Percentiles rank a stretch among this genome's conserved stretches.
Conservation (phyloP, 305 asterid species). For the Stenogyne calaminthoides region DNA sequence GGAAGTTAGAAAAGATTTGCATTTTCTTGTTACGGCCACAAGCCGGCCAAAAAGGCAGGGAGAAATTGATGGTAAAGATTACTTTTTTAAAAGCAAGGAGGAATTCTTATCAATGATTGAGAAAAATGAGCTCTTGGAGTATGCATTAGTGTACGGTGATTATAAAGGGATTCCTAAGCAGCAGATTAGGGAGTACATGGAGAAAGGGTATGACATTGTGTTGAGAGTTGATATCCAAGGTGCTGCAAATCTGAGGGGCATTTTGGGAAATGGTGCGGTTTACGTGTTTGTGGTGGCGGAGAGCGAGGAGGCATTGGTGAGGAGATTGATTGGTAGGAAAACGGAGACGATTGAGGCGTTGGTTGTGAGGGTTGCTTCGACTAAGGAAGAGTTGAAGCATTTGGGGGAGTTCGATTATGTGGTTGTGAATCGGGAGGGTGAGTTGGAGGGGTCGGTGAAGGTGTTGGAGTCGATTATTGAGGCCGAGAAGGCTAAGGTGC, state of each 20-base stretch:
- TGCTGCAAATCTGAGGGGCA: slow-evolving; percentile 68
- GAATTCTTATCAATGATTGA: slow-evolving; percentile 74
- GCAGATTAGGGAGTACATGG: slow-evolving; percentile 83
- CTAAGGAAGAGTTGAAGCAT: slow-evolving; percentile 86
- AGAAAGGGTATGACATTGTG: slow-evolving; percentile 80
- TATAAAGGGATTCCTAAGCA: slow-evolving; percentile 85
- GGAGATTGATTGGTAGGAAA: slow-evolving; percentile 84
- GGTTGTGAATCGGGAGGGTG: slow-evolving; percentile 85
- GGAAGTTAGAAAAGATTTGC: slow-evolving; percentile 69
- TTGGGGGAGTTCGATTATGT: slow-evolving; percentile 84
- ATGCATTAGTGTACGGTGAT: slow-evolving; percentile 93
- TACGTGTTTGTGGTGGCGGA: slow-evolving; percentile 86
- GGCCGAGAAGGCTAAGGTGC: slow-evolving; percentile 93
- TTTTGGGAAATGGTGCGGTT: slow-evolving; percentile 62
- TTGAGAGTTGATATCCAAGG: slow-evolving; percentile 98
- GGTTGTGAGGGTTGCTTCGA: slow-evolving; percentile 78
- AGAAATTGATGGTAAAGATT: slow-evolving; percentile 78
- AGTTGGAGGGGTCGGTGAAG: slow-evolving; percentile 74
- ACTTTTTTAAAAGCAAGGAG: slow-evolving; percentile 67
- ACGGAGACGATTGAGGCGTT: slow-evolving; percentile 72
- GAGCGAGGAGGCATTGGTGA: slow-evolving; percentile 95
- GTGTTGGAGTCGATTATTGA: slow-evolving; percentile 79
- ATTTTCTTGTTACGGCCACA: slow-evolving; percentile 87
- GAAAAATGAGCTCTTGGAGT: slow-evolving; percentile 71
- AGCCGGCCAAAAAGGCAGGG: slow-evolving; percentile 65